These are phyloP conservation scores for Pholiota molesta DNA, from an alignment of 768 basidiomycete species.

Conservation along the genomic window DNA sequence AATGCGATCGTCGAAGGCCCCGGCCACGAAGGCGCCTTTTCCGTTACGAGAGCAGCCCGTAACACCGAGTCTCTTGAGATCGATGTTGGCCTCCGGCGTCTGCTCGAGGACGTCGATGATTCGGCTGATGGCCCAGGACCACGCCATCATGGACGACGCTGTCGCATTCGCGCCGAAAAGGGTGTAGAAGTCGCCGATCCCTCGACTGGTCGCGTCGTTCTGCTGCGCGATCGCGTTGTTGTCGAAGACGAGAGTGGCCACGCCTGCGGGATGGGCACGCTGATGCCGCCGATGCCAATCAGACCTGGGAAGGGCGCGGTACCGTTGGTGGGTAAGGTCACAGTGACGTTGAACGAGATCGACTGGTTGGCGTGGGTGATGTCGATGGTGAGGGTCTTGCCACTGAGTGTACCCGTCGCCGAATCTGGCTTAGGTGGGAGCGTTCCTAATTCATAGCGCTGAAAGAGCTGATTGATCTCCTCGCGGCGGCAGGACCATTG, in stretches of 20 bases:
- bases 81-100: slow-evolving; percentile 45
- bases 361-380: slow-evolving; percentile 43
- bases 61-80: slow-evolving; percentile 47
- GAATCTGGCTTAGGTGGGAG: slow-evolving; percentile 44
- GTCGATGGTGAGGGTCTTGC: slow-evolving; percentile 44
- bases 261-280: slow-evolving; percentile 34
- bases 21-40: slow-evolving; percentile 58
- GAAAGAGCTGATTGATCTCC: slow-evolving; percentile 49
- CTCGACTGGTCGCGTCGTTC: slow-evolving; percentile 44
- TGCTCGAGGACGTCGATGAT: slow-evolving; percentile 58
- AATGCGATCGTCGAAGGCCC: slow-evolving; percentile 56
- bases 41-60: slow-evolving; percentile 60
- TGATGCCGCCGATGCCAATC: slow-evolving; percentile 49
- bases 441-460: slow-evolving; percentile 50
- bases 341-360: slow-evolving; percentile 47
- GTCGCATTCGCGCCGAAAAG: slow-evolving; percentile 48
- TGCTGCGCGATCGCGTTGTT: slow-evolving; percentile 53
- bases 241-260: slow-evolving; percentile 48
- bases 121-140: slow-evolving; percentile 59
- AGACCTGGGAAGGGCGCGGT: slow-evolving; percentile 50
- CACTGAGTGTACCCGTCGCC: slow-evolving; percentile 42
- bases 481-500: slow-evolving; percentile 52
- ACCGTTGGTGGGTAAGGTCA: slow-evolving; percentile 44
- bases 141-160: slow-evolving; percentile 54
- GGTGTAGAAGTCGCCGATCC: slow-evolving; percentile 54